phyloP scores from a whole-genome alignment of 306 rosid genomes.

The Citrullus amarus region DNA sequence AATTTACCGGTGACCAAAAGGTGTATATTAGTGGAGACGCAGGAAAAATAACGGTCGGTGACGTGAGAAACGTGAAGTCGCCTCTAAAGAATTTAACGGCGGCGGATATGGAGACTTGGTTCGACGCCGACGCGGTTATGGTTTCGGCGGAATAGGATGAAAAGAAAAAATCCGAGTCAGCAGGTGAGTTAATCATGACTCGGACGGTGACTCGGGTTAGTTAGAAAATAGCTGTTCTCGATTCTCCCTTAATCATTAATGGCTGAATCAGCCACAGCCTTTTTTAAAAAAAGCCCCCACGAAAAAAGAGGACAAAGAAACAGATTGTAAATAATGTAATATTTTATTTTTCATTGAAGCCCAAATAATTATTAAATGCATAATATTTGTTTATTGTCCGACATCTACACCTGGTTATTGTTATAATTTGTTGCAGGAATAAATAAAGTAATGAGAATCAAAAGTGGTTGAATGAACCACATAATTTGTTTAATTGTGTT shows the following conservation, averaged over 20 bases:
- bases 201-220: constrained; percentile 2
- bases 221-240: not conserved
- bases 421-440: not conserved
- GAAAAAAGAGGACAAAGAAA: not conserved
- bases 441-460: not conserved
- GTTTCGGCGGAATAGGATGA: not conserved
- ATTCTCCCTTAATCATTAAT: not conserved
- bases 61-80: constrained; percentile 32
- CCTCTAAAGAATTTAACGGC: constrained; percentile 33
- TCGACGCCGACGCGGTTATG: constrained; percentile 35
- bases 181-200: not conserved
- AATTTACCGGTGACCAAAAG: constrained; percentile 29
- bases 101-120: constrained; percentile 28
- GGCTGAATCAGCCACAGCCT: not conserved
- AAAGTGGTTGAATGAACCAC: not conserved
- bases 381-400: not conserved
- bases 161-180: not conserved
- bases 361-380: not conserved
- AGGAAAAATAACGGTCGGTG: constrained; percentile 35
- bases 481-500: not conserved
- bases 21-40: constrained; percentile 30
- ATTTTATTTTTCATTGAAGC: not conserved
- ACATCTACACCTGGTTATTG: not conserved
- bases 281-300: not conserved
- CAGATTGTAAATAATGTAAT: not conserved